Evolutionary conservation across 129 eudicot species (phyloP), one percentile per base, ranked within the genome.

Genomic region (Silybum marianum): DNA sequence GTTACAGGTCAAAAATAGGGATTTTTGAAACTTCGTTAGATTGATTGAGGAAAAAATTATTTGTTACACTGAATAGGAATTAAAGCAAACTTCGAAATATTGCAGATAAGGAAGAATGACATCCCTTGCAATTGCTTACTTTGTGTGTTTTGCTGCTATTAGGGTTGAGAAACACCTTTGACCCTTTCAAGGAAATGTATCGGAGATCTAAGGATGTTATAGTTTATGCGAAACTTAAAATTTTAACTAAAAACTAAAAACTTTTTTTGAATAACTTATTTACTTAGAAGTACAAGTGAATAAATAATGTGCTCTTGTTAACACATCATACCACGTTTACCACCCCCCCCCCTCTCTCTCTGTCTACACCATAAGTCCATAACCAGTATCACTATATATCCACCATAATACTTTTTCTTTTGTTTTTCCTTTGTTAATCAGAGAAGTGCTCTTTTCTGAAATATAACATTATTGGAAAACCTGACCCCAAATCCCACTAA

Each of bases 91-190:
- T 12, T 51, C 4, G 58, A 36, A 60, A 60, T 60, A 60, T 60
- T 6, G 25, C 69, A 72, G 54, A 72, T 36, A 72, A 71, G 21
- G 16, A 72, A 72, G 75, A 38, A 72, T 51, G 63, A 21, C 58
- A 28, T 38, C 4, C 28, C 51, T 71, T 72, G 28, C 51, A 34
- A 32, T 38, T n/a, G 8, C 51, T 36, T 71, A 19, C 6, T 71
- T 36, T 36, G 54, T 22, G 40, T 36, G 28, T 36, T 71, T 36
- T 71, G 51, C 36, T 36, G 25, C 75, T 71, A 28, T 36, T 71
- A 71, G 48, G 75, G 36, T 19, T 34, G 9, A 71, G 40, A 71
- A 71, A 34, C 24, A 34, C 74, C 48, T 34, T 71, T 8, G 26
- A 18, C 26, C 13, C 74, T 71, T 71, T 18, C 46, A 32, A 34